Evolutionary conservation across 257 asterid species (phyloP), one percentile per base, ranked within the genome.

Genomic region (Solanum sitiens): DNA sequence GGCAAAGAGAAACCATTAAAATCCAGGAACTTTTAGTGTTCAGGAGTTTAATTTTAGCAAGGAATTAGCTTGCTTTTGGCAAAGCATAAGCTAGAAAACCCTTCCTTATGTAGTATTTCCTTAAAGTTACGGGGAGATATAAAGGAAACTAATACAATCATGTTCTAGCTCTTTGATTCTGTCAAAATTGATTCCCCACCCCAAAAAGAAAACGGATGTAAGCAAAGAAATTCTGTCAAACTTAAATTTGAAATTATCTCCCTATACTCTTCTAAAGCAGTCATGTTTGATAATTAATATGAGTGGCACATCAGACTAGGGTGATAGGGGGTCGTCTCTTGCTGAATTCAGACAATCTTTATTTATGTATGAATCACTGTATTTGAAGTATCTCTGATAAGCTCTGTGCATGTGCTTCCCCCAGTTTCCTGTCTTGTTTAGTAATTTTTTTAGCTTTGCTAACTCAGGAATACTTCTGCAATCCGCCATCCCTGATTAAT

Each of bases 401-500:
- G 27, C 40, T 79, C 42, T 8, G 40, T 2, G 86, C 42, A 63
- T 63, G 32, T 11, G 83, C 74, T 32, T 73, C 63, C n/a, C 27
- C 75, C 45, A 75, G 35, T 40, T 30, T 75, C 87, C 83, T 77
- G 37, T 87, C 12, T 56, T 56, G 44, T 86, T 71, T 61, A 50
- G 18, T 40, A 25, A 84, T 18, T 10, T 71, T 84, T 77, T 86
- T 65, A 53, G 83, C 47, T 33, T 85, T 40, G 88, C 89, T 84
- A 90, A 44, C 89, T 88, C 94, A 97, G 99, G 99, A 97, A 84
- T 91, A 90, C 92, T 97, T 95, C 86, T 95, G 97, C 87, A 95
- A 93, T 92, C 98, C 99, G 50, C 91, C 98, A 85, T 91, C 98
- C 83, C 93, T 97, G 85, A 87, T 93, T 91, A 91, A 94, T 61